phyloP scores from a whole-genome alignment of 345 rosid genomes.

The Aethionema arabicum region DNA sequence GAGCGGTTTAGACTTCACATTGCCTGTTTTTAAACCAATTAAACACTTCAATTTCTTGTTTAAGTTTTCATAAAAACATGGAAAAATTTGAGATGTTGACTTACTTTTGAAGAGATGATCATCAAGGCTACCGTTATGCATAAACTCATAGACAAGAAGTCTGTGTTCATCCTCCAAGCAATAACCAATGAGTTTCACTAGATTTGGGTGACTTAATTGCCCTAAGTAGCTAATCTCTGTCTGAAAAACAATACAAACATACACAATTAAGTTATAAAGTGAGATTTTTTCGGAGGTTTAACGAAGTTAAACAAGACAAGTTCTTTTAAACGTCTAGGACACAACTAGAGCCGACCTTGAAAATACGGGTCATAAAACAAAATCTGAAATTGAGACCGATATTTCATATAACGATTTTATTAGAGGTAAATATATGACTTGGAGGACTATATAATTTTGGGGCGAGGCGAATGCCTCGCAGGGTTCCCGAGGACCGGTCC shows the following conservation, averaged over 20 bases:
- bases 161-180: constrained; percentile 95
- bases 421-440: too few species aligned
- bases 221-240: constrained; percentile 91
- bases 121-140: constrained; percentile 94
- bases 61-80: too few species aligned
- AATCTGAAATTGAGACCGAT: too few species aligned
- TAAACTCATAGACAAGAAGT: constrained; percentile 88
- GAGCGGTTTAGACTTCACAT: constrained; percentile 62
- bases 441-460: too few species aligned
- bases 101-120: constrained; percentile 83
- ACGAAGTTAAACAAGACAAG: background rate
- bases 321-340: background rate
- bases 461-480: too few species aligned
- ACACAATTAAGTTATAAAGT: constrained; percentile 6
- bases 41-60: background rate
- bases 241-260: constrained; percentile 37
- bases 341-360: background rate
- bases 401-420: too few species aligned
- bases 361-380: too few species aligned
- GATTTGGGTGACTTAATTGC: constrained; percentile 75
- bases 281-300: background rate
- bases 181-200: constrained; percentile 82
- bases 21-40: constrained; percentile 43
- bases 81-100: constrained; percentile 35
- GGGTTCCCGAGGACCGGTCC: too few species aligned